These are phyloP conservation scores for Talaromyces ruber DNA, from an alignment of 495 filamentous ascomycete genomes.

Conservation along the genomic window DNA sequence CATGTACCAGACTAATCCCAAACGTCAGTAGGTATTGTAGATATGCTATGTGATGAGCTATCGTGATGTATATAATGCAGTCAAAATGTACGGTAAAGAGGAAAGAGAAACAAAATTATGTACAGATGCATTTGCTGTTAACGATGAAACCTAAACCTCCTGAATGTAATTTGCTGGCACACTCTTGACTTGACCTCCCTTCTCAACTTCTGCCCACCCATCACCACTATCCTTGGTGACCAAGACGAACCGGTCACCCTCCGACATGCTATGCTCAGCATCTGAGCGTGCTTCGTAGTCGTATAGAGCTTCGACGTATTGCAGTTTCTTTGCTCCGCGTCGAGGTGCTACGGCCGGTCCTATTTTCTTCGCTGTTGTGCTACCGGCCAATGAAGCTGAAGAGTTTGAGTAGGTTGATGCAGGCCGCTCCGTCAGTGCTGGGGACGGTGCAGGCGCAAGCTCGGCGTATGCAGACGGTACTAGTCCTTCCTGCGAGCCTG, in stretches of 20 bases:
- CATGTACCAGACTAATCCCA: not conserved
- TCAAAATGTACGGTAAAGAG: not conserved
- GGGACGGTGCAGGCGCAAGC: constrained; percentile 35
- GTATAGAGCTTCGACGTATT: constrained; percentile 88
- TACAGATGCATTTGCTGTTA: not conserved
- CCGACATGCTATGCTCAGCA: constrained; percentile 78
- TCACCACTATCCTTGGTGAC: constrained; percentile 79
- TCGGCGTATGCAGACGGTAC: constrained; percentile 83
- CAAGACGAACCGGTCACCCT: constrained; percentile 87
- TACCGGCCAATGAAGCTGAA: constrained; percentile 58
- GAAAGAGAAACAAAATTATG: not conserved
- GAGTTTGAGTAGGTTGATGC: constrained; percentile 74
- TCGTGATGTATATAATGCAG: not conserved
- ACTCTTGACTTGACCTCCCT: constrained; percentile 79
- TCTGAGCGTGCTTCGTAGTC: constrained; percentile 83
- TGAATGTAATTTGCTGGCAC: constrained; percentile 93
- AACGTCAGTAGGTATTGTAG: not conserved
- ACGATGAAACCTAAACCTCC: constrained; percentile 43
- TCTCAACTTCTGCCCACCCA: constrained; percentile 95
- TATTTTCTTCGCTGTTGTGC: constrained; percentile 62
- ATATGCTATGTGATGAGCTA: not conserved
- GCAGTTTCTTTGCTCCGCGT: constrained; percentile 88
- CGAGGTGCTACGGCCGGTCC: constrained; percentile 89
- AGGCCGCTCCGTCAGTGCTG: constrained; percentile 37
- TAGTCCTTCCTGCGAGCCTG: constrained; percentile 61